Base-by-base conservation (phyloP, 768 basidiomycete genomes). In the Lepiota subincarnata region DNA sequence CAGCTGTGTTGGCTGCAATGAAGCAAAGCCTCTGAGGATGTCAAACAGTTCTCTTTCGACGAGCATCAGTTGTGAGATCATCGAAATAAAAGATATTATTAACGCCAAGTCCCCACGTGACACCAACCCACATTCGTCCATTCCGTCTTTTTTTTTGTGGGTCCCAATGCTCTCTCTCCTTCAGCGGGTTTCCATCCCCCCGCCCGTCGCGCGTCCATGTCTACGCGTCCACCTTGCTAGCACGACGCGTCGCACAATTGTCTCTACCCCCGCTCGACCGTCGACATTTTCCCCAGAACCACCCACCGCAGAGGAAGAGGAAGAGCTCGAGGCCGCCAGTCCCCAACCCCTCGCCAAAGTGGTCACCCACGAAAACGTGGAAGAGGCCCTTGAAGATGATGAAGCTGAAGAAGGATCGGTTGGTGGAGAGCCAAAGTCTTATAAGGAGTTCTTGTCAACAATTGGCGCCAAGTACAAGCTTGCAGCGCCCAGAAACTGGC, bases 401-500 rank as follows among this genome's bases (percentile, higher is more conserved):
- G 40, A 40, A 35, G 24, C 42, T 14, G 43, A 41, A 10, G 48
- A 35, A 7, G 19, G 8, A 11, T 11, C 54, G 7, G 16, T 31
- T 19, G 12, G 39, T 42, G 16, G 18, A 26, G 42, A 36, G 13
- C 63, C 70, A 24, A 65, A 68, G 36, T 68, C 71, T 5, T 73
- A 71, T 53, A 63, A 64, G 38, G 59, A 71, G 34, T 83, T 82
- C 60, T 66, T 80, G 56, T 60, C 67, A 7, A 67, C 68, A 18
- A 68, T 72, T 44, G 82, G 78, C 1, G 57, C 57, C 36, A 59
- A 68, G 43, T 86, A 68, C 60, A 73, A 71, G 59, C 60, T 70
- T 19, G 73, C 80, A 19, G 61, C 68, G 28, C 78, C 84, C 22
- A 70, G 75, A 38, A 82, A 84, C 52, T 91, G 86, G 83, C 71